Evolutionary conservation across 2,329 filamentous ascomycete species (phyloP).

Genomic region (Teratosphaeria destructans): DNA sequence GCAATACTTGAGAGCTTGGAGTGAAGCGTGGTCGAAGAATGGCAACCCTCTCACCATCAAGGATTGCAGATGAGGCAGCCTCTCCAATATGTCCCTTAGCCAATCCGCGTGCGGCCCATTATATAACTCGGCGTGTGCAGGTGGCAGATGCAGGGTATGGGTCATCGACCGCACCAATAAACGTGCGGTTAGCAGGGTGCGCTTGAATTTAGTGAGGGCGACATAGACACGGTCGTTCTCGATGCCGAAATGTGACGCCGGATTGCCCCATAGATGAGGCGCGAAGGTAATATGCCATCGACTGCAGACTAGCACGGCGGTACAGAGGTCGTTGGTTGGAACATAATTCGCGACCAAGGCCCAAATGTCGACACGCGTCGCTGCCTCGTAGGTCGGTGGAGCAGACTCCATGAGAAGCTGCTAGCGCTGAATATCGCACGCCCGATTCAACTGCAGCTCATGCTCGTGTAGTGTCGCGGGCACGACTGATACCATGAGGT

Average conservation of each 20-base stretch:
- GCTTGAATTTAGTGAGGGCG: conserved; percentile 49
- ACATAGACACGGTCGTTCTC: conserved; percentile 53
- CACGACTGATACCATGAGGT: background rate
- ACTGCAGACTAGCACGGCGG: conserved; percentile 45
- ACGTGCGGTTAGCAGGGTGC: conserved; percentile 45
- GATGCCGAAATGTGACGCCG: conserved; percentile 50
- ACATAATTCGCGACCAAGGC: conserved; percentile 47
- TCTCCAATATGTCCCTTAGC: conserved; percentile 49
- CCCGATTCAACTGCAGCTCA: background rate
- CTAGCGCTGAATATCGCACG: background rate
- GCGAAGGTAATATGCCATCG: conserved; percentile 50
- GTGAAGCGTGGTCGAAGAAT: conserved; percentile 51
- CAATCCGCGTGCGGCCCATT: conserved; percentile 49
- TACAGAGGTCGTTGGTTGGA: conserved; percentile 45
- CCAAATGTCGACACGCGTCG: conserved; percentile 46
- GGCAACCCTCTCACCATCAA: conserved; percentile 49
- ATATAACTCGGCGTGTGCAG: conserved; percentile 51
- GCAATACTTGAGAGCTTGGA: conserved; percentile 37
- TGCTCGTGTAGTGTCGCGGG: background rate
- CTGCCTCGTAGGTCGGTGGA: conserved; percentile 50
- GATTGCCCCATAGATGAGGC: conserved; percentile 52
- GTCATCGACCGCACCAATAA: conserved; percentile 44
- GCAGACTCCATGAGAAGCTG: conserved; percentile 42
- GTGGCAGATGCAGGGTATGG: conserved; percentile 51
- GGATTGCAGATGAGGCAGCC: conserved; percentile 48